Evolutionary conservation across 306 rosid species (phyloP).

Genomic region (Sesbania bispinosa): DNA sequence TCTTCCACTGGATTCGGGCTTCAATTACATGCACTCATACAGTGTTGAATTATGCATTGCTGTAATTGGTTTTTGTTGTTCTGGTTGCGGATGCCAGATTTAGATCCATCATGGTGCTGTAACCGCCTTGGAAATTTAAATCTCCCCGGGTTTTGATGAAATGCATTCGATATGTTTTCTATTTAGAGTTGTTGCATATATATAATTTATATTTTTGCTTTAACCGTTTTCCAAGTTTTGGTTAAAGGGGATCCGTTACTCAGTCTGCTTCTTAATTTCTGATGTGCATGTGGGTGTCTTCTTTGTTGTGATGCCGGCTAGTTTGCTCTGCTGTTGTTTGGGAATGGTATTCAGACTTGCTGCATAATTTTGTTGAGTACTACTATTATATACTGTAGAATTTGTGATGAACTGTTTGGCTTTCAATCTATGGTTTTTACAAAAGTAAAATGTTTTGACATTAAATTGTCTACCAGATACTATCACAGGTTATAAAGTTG

Average conservation of each 20-base stretch:
- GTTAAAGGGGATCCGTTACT: no score
- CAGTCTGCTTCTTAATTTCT: no score
- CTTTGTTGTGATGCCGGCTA: not conserved
- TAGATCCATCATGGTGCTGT: slow-evolving; percentile 34
- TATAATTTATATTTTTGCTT: not conserved
- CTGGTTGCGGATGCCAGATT: slow-evolving; percentile 26
- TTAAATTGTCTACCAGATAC: slow-evolving; percentile 17
- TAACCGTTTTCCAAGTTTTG: not conserved
- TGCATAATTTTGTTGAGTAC: slow-evolving; percentile 4
- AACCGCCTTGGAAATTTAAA: slow-evolving; percentile 4
- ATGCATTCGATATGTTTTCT: slow-evolving; percentile 8
- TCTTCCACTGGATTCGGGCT: slow-evolving; percentile 10
- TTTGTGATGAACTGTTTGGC: slow-evolving; percentile 7
- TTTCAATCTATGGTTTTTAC: not conserved
- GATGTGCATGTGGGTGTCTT: slow-evolving; percentile 42
- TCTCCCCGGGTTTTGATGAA: slow-evolving; percentile 3
- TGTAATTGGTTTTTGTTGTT: slow-evolving; percentile 14
- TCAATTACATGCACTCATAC: slow-evolving; percentile 44
- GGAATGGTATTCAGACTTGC: slow-evolving; percentile 2
- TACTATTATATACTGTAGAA: slow-evolving; percentile 1
- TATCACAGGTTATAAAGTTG: not conserved
- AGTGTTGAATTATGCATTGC: slow-evolving; percentile 32
- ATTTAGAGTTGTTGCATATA: not conserved
- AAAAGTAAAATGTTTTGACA: not conserved
- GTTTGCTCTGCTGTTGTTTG: slow-evolving; percentile 10